phyloP scores from a whole-genome alignment of 768 basidiomycete genomes.

The Pisolithus marmoratus region DNA sequence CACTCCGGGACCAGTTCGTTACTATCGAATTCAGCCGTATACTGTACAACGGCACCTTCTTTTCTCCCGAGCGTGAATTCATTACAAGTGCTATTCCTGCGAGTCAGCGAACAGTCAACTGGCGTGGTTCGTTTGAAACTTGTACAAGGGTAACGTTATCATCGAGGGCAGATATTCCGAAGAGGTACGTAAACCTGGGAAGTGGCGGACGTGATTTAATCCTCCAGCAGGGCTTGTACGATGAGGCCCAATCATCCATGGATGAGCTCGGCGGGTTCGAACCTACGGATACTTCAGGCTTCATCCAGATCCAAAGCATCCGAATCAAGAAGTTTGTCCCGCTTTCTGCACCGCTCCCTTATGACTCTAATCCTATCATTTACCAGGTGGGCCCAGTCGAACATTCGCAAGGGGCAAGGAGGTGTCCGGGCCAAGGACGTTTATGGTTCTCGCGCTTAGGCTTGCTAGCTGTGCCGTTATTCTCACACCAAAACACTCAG shows the following conservation, averaged over 20 bases:
- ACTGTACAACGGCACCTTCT: conserved; percentile 98
- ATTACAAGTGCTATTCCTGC: conserved; percentile 85
- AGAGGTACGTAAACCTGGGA: conserved; percentile 46
- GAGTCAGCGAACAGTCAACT: conserved; percentile 94
- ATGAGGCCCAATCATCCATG: conserved; percentile 95
- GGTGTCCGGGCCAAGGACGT: conserved; percentile 77
- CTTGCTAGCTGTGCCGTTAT: neutral
- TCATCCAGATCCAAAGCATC: conserved; percentile 97
- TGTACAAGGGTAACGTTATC: conserved; percentile 95
- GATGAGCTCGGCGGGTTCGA: conserved; percentile 98
- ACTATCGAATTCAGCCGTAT: conserved; percentile 87
- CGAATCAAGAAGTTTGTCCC: conserved; percentile 87
- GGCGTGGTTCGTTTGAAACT: conserved; percentile 83
- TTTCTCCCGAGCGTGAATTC: conserved; percentile 99
- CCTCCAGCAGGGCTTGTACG: conserved; percentile 75
- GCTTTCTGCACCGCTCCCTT: neutral
- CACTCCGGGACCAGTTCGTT: conserved; percentile 90
- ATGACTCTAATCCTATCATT: neutral
- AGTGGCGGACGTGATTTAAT: neutral
- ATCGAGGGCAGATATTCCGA: conserved; percentile 88
- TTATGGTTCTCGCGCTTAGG: conserved; percentile 57
- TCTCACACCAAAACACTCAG: too few species aligned
- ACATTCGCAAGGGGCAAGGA: conserved; percentile 77
- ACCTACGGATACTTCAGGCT: conserved; percentile 90
- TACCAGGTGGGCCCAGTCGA: conserved; percentile 79